These are phyloP conservation scores for Candida glucosophila DNA, from an alignment of 1,139 yeast species.

Conservation along the genomic window DNA sequence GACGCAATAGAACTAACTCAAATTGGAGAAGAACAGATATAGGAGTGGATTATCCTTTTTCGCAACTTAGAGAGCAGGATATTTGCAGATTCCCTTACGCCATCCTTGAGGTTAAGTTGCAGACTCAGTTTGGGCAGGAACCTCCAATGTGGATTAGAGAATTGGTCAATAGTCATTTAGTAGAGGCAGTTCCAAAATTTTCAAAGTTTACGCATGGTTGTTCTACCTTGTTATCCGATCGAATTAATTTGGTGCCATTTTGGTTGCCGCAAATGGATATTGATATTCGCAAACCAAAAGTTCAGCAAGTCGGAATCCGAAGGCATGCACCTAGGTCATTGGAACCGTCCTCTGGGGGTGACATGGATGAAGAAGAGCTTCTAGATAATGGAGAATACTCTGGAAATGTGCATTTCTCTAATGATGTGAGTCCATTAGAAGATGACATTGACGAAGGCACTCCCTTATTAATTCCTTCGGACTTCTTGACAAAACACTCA, in stretches of 20 bases:
- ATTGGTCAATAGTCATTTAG: constrained; percentile 81
- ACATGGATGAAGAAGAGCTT: constrained; percentile 38
- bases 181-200: constrained; percentile 96
- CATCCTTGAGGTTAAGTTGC: constrained; percentile 90
- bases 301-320: constrained; percentile 53
- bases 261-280: constrained; percentile 99
- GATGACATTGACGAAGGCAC: constrained; percentile 38
- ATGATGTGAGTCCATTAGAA: constrained; percentile 40
- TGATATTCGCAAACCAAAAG: constrained; percentile 85
- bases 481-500: constrained; percentile 18
- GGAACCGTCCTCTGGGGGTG: constrained; percentile 41
- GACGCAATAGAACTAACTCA: constrained; percentile 76
- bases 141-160: constrained; percentile 98
- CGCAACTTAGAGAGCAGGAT: constrained; percentile 75
- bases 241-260: constrained; percentile 78
- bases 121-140: constrained; percentile 96
- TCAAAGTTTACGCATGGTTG: constrained; percentile 96
- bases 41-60: constrained; percentile 94
- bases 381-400: constrained; percentile 31
- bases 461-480: constrained; percentile 32
- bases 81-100: constrained; percentile 95
- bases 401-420: constrained; percentile 35
- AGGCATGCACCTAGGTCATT: constrained; percentile 20
- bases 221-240: constrained; percentile 78
- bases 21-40: constrained; percentile 99